phyloP scores from a whole-genome alignment of 257 asterid species.

The Penstemon newberryi region DNA sequence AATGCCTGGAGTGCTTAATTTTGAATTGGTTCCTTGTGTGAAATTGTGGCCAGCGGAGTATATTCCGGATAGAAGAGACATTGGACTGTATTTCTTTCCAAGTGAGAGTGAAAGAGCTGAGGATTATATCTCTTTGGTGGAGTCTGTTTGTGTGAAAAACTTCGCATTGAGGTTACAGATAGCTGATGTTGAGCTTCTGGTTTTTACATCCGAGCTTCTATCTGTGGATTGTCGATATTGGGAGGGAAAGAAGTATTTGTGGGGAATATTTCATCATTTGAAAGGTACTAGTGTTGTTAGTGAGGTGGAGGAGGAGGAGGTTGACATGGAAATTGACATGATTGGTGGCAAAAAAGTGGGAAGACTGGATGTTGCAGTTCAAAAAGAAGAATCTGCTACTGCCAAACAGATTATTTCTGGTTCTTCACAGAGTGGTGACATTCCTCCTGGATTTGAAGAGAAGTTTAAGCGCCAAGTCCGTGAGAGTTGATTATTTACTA shows the following conservation, averaged over 20 bases:
- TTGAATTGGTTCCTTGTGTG: constrained; percentile 46
- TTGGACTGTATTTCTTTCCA: constrained; percentile 69
- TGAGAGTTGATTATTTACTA: too few relatives aligned
- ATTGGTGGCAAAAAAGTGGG: constrained; percentile 50
- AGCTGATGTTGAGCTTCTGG: constrained; percentile 57
- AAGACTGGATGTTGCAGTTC: constrained; percentile 33
- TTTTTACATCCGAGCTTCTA: constrained; percentile 60
- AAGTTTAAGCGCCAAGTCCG: too few relatives aligned
- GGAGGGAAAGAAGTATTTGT: constrained; percentile 53
- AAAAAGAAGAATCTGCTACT: constrained; percentile 20
- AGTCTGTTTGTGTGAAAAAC: constrained; percentile 36
- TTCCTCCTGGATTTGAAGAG: too few relatives aligned
- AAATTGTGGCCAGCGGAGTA: constrained; percentile 37
- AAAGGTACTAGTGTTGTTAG: background rate
- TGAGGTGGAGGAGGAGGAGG: constrained; percentile 23
- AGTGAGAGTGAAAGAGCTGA: constrained; percentile 38
- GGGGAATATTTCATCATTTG: constrained; percentile 61
- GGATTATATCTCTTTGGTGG: constrained; percentile 45
- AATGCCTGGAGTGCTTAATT: constrained; percentile 59
- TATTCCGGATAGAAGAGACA: constrained; percentile 45
- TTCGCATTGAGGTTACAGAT: constrained; percentile 49
- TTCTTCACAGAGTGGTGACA: background rate
- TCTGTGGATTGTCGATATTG: constrained; percentile 46
- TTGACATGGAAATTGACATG: constrained; percentile 71
- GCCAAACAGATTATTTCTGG: background rate